Percentiles rank a stretch among this genome's conserved stretches.
Evolutionary conservation across 768 basidiomycete genomes (phyloP).

Genomic region (Rhizopogon vinicolor): DNA sequence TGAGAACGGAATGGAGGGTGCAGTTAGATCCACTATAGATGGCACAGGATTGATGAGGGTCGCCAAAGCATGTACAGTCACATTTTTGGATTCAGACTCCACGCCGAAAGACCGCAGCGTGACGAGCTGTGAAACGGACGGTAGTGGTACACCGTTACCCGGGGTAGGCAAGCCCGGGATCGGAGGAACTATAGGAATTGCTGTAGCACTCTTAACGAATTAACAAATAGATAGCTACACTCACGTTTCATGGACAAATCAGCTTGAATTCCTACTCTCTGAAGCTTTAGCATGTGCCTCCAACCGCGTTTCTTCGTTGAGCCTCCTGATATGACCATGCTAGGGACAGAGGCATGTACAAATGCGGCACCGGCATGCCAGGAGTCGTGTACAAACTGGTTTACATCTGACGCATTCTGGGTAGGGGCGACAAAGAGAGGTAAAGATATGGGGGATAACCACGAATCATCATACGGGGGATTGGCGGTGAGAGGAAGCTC

Average conservation of each 20-base stretch:
- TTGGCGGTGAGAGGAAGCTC: slow-evolving; percentile 46
- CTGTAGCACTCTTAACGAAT: background rate
- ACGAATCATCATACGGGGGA: slow-evolving; percentile 38
- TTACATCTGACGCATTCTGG: slow-evolving; percentile 41
- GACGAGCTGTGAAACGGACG: slow-evolving; percentile 53
- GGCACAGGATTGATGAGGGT: slow-evolving; percentile 57
- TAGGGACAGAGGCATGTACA: slow-evolving; percentile 37
- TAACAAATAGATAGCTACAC: slow-evolving; percentile 16
- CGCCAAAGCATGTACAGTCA: slow-evolving; percentile 49
- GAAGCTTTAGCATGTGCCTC: slow-evolving; percentile 34
- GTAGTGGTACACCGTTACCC: slow-evolving; percentile 45
- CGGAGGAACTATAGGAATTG: slow-evolving; percentile 44
- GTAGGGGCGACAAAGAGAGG: slow-evolving; percentile 51
- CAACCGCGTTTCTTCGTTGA: slow-evolving; percentile 38
- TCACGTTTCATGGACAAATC: slow-evolving; percentile 49
- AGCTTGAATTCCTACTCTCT: slow-evolving; percentile 41
- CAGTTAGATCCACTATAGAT: slow-evolving; percentile 39
- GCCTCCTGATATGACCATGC: slow-evolving; percentile 51
- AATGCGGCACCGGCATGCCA: slow-evolving; percentile 52
- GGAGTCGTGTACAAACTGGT: slow-evolving; percentile 48
- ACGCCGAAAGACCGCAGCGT: slow-evolving; percentile 55
- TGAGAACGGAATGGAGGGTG: slow-evolving; percentile 59
- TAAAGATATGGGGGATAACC: slow-evolving; percentile 53
- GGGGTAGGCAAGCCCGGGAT: slow-evolving; percentile 65
- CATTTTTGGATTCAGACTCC: slow-evolving; percentile 27